phyloP scores from a whole-genome alignment of 192 early-diverging fungal species.

The Coemansia guatemalensis region DNA sequence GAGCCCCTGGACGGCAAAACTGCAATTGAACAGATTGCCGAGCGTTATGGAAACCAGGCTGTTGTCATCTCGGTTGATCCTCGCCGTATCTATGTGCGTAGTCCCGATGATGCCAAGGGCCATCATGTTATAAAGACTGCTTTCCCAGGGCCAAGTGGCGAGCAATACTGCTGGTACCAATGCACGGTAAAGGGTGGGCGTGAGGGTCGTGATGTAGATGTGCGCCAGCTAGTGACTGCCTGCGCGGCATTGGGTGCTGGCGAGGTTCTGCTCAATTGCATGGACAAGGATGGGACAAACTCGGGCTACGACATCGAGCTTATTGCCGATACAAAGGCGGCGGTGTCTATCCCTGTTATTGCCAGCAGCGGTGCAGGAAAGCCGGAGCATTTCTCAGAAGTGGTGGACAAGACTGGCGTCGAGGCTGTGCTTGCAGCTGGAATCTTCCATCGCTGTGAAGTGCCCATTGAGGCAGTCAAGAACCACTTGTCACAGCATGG shows the following conservation, averaged over 20 bases:
- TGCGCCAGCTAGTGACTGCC: conserved; percentile 82
- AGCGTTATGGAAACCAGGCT: conserved; percentile 95
- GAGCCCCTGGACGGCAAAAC: conserved; percentile 63
- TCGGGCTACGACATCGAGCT: conserved; percentile 93
- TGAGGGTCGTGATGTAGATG: conserved; percentile 93
- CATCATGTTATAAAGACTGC: conserved; percentile 76
- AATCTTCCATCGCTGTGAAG: conserved; percentile 96
- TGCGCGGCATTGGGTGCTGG: conserved; percentile 93
- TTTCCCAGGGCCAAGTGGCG: conserved; percentile 85
- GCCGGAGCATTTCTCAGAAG: conserved; percentile 83
- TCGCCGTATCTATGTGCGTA: conserved; percentile 84
- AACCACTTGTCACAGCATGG: conserved; percentile 56
- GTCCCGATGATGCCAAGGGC: conserved; percentile 60
- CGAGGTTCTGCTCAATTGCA: conserved; percentile 97
- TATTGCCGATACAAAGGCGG: conserved; percentile 72
- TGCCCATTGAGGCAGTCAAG: conserved; percentile 89
- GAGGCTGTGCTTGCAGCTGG: conserved; percentile 98
- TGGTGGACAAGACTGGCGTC: conserved; percentile 80
- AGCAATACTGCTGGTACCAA: conserved; percentile 98
- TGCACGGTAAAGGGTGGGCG: conserved; percentile 98
- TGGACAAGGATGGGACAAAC: conserved; percentile 99
- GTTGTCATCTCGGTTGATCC: conserved; percentile 99
- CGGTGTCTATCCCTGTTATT: conserved; percentile 94
- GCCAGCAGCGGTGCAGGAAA: conserved; percentile 92
- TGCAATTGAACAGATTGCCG: conserved; percentile 93